Percentiles rank a stretch among this genome's conserved stretches.
Evolutionary conservation across 768 basidiomycete genomes (phyloP).

Genomic region (Collybia nuda): DNA sequence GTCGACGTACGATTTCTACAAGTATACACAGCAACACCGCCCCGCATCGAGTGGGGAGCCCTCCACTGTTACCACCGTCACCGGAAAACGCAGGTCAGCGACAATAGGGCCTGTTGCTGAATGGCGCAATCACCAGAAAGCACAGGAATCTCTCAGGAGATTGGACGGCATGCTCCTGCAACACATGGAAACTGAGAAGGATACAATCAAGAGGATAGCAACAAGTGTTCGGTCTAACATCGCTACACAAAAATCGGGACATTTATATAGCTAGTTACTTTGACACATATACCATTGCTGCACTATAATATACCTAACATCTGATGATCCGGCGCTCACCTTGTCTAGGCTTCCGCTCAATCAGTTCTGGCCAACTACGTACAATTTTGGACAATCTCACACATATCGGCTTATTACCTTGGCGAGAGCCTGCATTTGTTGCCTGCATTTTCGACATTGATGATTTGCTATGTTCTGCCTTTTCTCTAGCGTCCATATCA

Average conservation of each 20-base stretch:
- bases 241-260: slow-evolving; percentile 14
- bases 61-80: slow-evolving; percentile 1
- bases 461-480: neutral
- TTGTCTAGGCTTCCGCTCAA: neutral
- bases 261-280: slow-evolving; percentile 6
- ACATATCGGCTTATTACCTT: no score
- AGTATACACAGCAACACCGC: slow-evolving; percentile 38
- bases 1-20: slow-evolving; percentile 45
- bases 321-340: no score
- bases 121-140: slow-evolving; percentile 36
- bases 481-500: slow-evolving; percentile 1
- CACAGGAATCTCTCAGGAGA: slow-evolving; percentile 59
- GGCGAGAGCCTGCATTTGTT: no score
- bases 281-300: slow-evolving; percentile 20
- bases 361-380: no score
- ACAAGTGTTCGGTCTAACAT: slow-evolving; percentile 29
- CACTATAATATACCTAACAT: slow-evolving; percentile 21
- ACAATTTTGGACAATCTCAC: no score
- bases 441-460: neutral
- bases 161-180: slow-evolving; percentile 80
- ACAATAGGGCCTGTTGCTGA: slow-evolving; percentile 25
- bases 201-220: slow-evolving; percentile 77
- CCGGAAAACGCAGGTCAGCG: slow-evolving; percentile 27
- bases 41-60: slow-evolving; percentile 7
- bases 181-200: slow-evolving; percentile 83